Evolutionary conservation across 2,329 filamentous ascomycete species (phyloP).

Genomic region (Hymenoscyphus scutula): DNA sequence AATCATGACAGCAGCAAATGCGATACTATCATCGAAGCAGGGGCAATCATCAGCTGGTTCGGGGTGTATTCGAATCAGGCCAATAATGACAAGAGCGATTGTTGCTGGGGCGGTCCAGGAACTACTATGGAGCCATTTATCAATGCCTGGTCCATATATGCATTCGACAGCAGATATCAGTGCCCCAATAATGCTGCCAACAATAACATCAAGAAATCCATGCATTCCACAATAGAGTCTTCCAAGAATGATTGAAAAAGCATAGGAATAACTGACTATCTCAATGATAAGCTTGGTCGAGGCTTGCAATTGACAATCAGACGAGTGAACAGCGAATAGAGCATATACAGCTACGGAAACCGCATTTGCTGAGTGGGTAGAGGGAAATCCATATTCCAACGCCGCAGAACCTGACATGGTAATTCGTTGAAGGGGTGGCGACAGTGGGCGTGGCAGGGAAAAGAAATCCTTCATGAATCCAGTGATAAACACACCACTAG

Average conservation of each 20-base stretch:
- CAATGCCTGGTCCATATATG: conserved; percentile 58
- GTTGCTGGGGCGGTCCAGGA: conserved; percentile 63
- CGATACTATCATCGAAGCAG: conserved; percentile 93
- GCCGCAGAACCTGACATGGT: conserved; percentile 96
- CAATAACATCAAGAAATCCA: conserved; percentile 85
- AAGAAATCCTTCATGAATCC: conserved; percentile 93
- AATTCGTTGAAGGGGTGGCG: conserved; percentile 87
- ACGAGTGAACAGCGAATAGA: conserved; percentile 65
- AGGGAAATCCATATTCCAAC: conserved; percentile 95
- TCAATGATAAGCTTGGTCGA: conserved; percentile 63
- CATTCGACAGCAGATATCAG: conserved; percentile 59
- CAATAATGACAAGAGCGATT: conserved; percentile 64
- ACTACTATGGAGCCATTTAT: conserved; percentile 67
- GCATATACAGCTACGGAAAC: conserved; percentile 89
- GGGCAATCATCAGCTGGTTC: conserved; percentile 96
- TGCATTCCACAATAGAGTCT: conserved; percentile 98
- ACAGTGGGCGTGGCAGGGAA: conserved; percentile 87
- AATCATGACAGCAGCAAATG: conserved; percentile 87
- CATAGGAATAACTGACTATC: conserved; percentile 75
- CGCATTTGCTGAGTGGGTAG: conserved; percentile 94
- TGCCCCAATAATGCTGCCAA: conserved; percentile 76
- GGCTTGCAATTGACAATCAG: conserved; percentile 60
- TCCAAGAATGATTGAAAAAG: conserved; percentile 83
- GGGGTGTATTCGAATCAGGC: conserved; percentile 84
- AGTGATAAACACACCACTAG: conserved; percentile 78